These are phyloP conservation scores for Camillea tinctor DNA, from an alignment of 2,329 filamentous ascomycete genomes.

Conservation along the genomic window DNA sequence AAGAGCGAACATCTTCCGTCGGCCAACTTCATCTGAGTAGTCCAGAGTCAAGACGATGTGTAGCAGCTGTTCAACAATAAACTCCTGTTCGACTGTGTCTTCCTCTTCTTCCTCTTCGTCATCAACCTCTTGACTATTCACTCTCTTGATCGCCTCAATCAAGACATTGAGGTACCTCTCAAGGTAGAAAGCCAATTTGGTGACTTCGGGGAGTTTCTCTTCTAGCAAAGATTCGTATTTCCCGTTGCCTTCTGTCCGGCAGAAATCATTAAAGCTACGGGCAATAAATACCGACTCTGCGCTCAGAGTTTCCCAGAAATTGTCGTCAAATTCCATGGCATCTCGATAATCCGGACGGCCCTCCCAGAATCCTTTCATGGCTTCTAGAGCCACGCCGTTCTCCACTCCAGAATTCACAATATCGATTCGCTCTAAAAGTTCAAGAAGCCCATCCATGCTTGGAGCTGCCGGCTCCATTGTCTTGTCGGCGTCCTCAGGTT, in stretches of 20 bases:
- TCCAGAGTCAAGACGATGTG: conserved; percentile 90
- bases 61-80: conserved; percentile 91
- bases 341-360: conserved; percentile 81
- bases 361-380: conserved; percentile 96
- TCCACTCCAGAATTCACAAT: conserved; percentile 87
- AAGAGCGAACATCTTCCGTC: conserved; percentile 92
- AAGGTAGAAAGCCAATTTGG: conserved; percentile 82
- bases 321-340: conserved; percentile 67
- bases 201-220: conserved; percentile 94
- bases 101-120: conserved; percentile 67
- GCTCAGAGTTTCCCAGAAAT: conserved; percentile 77
- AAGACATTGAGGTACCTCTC: conserved; percentile 74
- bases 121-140: conserved; percentile 52
- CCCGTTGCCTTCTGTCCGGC: conserved; percentile 69
- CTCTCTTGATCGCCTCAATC: conserved; percentile 60
- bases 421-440: conserved; percentile 91
- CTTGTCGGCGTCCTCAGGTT: conserved; percentile 57
- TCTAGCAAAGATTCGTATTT: conserved; percentile 77
- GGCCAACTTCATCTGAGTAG: conserved; percentile 95
- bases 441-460: conserved; percentile 79
- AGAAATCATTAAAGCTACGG: conserved; percentile 93
- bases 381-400: conserved; percentile 85
- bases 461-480: conserved; percentile 59
- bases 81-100: conserved; percentile 86
- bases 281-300: conserved; percentile 88